Conservation (phyloP, 768 basidiomycete species). For the Chiua virens region DNA sequence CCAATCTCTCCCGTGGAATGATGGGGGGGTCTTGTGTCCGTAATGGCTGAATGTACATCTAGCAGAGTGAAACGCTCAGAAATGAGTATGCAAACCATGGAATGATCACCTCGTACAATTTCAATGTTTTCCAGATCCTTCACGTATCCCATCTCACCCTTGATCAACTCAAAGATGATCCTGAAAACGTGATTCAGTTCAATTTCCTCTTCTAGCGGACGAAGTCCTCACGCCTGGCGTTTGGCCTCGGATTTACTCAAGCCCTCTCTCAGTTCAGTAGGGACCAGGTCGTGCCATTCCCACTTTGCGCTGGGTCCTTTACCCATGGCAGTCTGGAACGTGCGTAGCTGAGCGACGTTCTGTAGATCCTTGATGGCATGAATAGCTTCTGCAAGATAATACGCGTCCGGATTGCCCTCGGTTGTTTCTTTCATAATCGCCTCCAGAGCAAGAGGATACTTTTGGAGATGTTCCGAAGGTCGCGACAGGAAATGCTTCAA, state of each 20-base stretch:
- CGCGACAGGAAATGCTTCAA: conserved; percentile 62
- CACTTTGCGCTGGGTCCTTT: conserved; percentile 76
- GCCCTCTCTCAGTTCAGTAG: conserved; percentile 57
- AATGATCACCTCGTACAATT: conserved; percentile 44
- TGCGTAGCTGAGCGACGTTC: conserved; percentile 75
- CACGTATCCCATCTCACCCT: conserved; percentile 94
- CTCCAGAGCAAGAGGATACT: conserved; percentile 78
- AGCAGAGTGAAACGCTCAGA: conserved; percentile 7
- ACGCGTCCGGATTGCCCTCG: conserved; percentile 76
- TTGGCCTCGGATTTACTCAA: conserved; percentile 77
- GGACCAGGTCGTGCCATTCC: conserved; percentile 89
- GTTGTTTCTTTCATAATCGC: conserved; percentile 84
- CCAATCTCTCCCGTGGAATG: conserved; percentile 66
- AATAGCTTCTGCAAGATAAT: conserved; percentile 82
- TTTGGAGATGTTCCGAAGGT: conserved; percentile 63
- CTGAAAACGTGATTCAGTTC: conserved; percentile 37
- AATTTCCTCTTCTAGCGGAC: neutral
- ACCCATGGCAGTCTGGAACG: conserved; percentile 90
- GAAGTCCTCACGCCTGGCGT: conserved; percentile 70
- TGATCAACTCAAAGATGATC: conserved; percentile 92
- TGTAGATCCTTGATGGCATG: conserved; percentile 82
- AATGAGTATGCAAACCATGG: neutral
- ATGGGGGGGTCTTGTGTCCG: conserved; percentile 74
- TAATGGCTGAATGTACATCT: conserved; percentile 85
- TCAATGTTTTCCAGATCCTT: conserved; percentile 88